A percentile compares a stretch with the other conserved stretches of the same genome.
phyloP scores from a whole-genome alignment of 163 green algal species.

The Scenedesmus sp. region DNA sequence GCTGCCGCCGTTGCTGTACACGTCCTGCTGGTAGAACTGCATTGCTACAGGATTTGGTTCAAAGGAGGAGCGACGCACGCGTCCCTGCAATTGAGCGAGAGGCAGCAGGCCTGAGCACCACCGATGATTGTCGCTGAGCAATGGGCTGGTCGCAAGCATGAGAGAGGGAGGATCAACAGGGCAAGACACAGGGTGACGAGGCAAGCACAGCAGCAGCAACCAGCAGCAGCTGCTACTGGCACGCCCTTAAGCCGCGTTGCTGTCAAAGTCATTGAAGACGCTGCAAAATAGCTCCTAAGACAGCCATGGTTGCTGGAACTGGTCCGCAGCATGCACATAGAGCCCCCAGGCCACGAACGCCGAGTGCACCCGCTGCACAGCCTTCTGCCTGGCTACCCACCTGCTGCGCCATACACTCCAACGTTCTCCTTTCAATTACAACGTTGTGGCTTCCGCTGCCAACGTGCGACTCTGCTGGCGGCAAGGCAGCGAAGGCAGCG shows the following conservation, averaged over 20 bases:
- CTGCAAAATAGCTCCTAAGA: not conserved
- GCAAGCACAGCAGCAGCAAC: not conserved
- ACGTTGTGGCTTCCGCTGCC: not conserved
- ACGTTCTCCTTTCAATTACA: not conserved
- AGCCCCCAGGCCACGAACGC: not conserved
- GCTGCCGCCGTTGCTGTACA: not conserved
- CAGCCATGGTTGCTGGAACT: not conserved
- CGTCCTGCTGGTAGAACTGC: not conserved
- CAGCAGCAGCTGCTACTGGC: not conserved
- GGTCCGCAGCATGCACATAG: not conserved
- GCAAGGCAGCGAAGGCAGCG: not conserved
- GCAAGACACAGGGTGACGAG: not conserved
- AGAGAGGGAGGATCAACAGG: not conserved
- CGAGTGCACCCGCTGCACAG: not conserved
- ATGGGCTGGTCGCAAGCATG: too few relatives aligned
- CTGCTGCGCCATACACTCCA: not conserved
- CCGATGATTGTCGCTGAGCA: not conserved
- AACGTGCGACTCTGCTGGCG: conserved; percentile 1
- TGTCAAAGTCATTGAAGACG: not conserved
- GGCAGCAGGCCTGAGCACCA: not conserved
- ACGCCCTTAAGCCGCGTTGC: not conserved
- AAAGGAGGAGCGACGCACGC: not conserved
- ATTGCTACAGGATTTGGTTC: not conserved
- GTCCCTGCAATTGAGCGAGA: not conserved
- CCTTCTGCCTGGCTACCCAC: not conserved